Base-by-base conservation (phyloP, 2,329 filamentous ascomycete genomes). In the Microcyclosporella mali region DNA sequence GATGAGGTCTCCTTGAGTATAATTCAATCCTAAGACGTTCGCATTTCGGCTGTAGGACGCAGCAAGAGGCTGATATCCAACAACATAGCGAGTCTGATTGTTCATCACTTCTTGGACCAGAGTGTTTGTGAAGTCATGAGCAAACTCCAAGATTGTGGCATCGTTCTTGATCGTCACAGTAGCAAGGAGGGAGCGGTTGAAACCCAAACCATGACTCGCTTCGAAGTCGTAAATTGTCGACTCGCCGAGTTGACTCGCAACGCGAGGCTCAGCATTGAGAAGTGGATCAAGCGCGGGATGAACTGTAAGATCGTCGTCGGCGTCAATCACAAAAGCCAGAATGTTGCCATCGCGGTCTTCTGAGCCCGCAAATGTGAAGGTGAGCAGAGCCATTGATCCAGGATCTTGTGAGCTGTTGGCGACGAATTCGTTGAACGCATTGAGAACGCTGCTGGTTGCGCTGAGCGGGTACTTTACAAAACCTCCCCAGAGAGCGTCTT, bases 21-120 rank as follows among this genome's bases (percentile, higher is more conserved):
- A 42, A 8, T 51, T 47, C 14, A 53, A 40, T 1, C 43, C 46
- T 15, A 49, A 19, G 2, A 43, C 21, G 21, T 49, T 49, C 4
- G n/a, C 29, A 25, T 43, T 40, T 10, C 32, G 25, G 7, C 28
- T 19, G 37, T 46, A 49, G 17, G 27, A 38, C 8, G 32, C 25
- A 3, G 43, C 33, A 4, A 46, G 29, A 4, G 46, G 40, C 19
- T 46, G 40, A 31, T 46, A 49, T 25, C 40, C 37, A n/a, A 48
- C 21, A 9, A 25, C 21, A 9, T 25, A 25, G 21, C 21, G 21
- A 9, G 21, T 25, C 6, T 25, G 6, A 19, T 17, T 34, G 14
- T 17, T 17, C 6, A 8, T 8, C 8, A 21, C 32, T 41, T 42
- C 45, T 10, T 34, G n/a, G 15, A 44, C 40, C 18, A 41, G 33